Evolutionary conservation across 805 yeast species (phyloP).

Genomic region (Starmerella vaccinii): DNA sequence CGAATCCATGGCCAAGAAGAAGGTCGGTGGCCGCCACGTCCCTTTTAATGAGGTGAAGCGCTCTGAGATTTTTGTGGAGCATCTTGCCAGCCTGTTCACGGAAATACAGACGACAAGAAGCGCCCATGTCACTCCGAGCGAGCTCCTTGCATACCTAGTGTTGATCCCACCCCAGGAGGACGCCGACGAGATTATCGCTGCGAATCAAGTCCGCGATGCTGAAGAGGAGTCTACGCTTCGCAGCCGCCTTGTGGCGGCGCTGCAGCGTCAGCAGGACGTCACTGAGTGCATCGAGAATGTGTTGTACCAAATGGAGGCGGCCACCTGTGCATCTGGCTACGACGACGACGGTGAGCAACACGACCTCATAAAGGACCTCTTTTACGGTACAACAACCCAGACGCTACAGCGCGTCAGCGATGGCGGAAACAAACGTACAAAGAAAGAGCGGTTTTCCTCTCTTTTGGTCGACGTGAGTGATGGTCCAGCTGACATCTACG

Average conservation of each 20-base stretch:
- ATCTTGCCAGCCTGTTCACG: conserved; percentile 56
- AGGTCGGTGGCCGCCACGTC: conserved; percentile 80
- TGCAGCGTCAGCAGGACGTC: conserved; percentile 78
- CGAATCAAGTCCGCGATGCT: not conserved
- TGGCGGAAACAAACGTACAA: conserved; percentile 38
- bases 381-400: conserved; percentile 80
- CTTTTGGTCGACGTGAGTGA: conserved; percentile 77
- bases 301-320: conserved; percentile 74
- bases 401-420: conserved; percentile 37
- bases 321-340: conserved; percentile 38
- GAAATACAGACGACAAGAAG: conserved; percentile 55
- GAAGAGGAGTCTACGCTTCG: conserved; percentile 8
- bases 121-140: conserved; percentile 67
- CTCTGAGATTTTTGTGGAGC: conserved; percentile 70
- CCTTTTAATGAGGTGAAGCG: conserved; percentile 69
- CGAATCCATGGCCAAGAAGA: conserved; percentile 34
- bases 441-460: conserved; percentile 67
- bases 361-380: conserved; percentile 68
- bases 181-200: conserved; percentile 21
- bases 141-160: conserved; percentile 79
- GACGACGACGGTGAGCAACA: conserved; percentile 58
- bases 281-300: conserved; percentile 96
- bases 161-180: conserved; percentile 37
- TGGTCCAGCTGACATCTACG: conserved; percentile 81
- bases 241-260: conserved; percentile 17